A percentile compares a stretch with the other conserved stretches of the same genome.
phyloP scores from a whole-genome alignment of 345 rosid species.

The Crucihimalaya himalaica region DNA sequence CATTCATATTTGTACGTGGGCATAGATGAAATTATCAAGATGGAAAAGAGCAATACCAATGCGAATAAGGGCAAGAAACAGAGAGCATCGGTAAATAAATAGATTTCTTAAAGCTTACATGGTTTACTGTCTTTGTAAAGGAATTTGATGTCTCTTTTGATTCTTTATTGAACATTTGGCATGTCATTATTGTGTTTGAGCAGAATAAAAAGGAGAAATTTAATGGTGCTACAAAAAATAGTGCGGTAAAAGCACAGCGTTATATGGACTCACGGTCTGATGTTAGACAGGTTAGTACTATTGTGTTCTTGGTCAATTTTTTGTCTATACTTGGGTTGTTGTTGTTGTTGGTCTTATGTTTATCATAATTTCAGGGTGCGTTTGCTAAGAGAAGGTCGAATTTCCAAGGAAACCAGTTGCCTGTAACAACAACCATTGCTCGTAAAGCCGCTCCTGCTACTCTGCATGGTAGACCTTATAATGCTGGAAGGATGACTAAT shows the following conservation, averaged over 20 bases:
- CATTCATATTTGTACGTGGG: conserved; percentile 6
- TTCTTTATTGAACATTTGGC: conserved; percentile 8
- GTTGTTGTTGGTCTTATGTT: not conserved
- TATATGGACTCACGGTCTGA: conserved; percentile 66
- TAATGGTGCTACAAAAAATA: conserved; percentile 50
- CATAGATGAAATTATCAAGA: conserved; percentile 76
- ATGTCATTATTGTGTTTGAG: not conserved
- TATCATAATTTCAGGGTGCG: conserved; percentile 56
- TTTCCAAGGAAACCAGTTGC: conserved; percentile 67
- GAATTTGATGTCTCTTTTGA: conserved; percentile 5
- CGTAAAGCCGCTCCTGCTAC: conserved; percentile 54
- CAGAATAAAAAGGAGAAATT: conserved; percentile 66
- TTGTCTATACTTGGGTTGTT: not conserved
- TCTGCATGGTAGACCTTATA: conserved; percentile 57
- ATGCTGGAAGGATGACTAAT: conserved; percentile 44
- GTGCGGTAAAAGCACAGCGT: conserved; percentile 47
- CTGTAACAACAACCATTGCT: conserved; percentile 56
- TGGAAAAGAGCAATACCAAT: conserved; percentile 63
- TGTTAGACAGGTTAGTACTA: conserved; percentile 70
- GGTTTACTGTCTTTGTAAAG: too few species aligned
- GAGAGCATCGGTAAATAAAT: conserved; percentile 51
- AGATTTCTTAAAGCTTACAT: not conserved
- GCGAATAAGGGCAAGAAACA: conserved; percentile 53
- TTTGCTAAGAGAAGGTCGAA: conserved; percentile 76
- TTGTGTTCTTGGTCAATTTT: not conserved